Evolutionary conservation across 73 alveolate genomes (phyloP).

Genomic region (Paramecium primaurelia): DNA sequence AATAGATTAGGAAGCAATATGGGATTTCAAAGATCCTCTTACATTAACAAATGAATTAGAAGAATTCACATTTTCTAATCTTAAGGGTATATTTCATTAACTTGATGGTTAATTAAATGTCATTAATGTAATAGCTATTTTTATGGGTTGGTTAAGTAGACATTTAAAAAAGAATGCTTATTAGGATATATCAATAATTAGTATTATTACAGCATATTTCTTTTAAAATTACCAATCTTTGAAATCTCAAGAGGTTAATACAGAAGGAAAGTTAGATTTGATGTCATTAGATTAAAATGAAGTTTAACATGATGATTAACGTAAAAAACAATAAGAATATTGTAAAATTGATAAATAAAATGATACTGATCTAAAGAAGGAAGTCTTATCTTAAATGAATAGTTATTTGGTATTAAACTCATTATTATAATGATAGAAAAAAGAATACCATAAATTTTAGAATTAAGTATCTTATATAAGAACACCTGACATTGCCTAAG

Average conservation of each 20-base stretch:
- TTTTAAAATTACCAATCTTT: neutral
- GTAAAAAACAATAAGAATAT: constrained; percentile 18
- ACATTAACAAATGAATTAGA: constrained; percentile 43
- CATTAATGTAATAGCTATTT: neutral
- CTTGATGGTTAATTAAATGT: neutral
- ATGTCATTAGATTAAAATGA: neutral
- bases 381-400: constrained; percentile 15
- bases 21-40: constrained; percentile 50
- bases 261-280: constrained; percentile 30
- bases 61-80: constrained; percentile 21
- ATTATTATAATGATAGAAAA: neutral
- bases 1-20: constrained; percentile 5
- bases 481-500: constrained; percentile 42
- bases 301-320: neutral
- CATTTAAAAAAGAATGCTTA: constrained; percentile 47
- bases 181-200: neutral
- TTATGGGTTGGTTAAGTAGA: constrained; percentile 50
- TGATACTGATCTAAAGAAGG: constrained; percentile 47
- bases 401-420: neutral
- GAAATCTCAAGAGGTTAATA: neutral
- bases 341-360: neutral
- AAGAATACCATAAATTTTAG: neutral
- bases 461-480: neutral
- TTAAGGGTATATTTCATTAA: constrained; percentile 34
- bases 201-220: constrained; percentile 15